Conservation (phyloP, 2,329 filamentous ascomycete species). For the Colletotrichum australisinense region DNA sequence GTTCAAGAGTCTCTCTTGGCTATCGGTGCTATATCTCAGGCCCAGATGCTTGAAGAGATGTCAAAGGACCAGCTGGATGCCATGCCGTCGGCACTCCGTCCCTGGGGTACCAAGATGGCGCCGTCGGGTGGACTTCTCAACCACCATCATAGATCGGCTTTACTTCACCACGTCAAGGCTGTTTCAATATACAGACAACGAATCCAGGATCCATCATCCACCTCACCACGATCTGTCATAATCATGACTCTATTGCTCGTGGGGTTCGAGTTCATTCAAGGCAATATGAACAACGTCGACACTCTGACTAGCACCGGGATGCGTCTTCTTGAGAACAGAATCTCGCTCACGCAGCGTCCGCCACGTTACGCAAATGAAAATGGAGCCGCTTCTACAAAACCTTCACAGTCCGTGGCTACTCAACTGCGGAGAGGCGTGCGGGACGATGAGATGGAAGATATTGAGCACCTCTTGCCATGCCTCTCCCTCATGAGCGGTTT, state of each 20-base stretch:
- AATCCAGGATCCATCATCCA: constrained; percentile 2
- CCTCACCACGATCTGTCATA: constrained; percentile 31
- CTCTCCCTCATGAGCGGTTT: constrained; percentile 32
- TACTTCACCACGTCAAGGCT: constrained; percentile 31
- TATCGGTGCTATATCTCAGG: constrained; percentile 37
- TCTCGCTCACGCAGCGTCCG: neutral
- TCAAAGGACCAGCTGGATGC: neutral
- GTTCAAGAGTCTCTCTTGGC: constrained; percentile 38
- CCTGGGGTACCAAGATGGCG: neutral
- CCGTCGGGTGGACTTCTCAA: neutral
- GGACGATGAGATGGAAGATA: constrained; percentile 32
- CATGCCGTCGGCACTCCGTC: neutral
- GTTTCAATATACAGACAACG: constrained; percentile 34
- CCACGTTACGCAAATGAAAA: neutral
- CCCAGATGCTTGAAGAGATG: constrained; percentile 27
- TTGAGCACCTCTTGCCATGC: constrained; percentile 31
- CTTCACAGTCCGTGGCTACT: neutral
- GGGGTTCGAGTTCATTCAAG: constrained; percentile 37
- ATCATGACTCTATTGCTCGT: constrained; percentile 37
- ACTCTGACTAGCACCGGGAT: constrained; percentile 28
- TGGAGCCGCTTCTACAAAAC: neutral
- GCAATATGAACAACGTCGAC: constrained; percentile 33
- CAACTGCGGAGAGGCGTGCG: neutral
- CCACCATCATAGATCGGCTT: constrained; percentile 30
- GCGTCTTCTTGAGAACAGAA: constrained; percentile 17